Percentiles rank a stretch among this genome's conserved stretches.
Evolutionary conservation across 2,329 filamentous ascomycete genomes (phyloP).

Genomic region (Akanthomyces dipterigenus): DNA sequence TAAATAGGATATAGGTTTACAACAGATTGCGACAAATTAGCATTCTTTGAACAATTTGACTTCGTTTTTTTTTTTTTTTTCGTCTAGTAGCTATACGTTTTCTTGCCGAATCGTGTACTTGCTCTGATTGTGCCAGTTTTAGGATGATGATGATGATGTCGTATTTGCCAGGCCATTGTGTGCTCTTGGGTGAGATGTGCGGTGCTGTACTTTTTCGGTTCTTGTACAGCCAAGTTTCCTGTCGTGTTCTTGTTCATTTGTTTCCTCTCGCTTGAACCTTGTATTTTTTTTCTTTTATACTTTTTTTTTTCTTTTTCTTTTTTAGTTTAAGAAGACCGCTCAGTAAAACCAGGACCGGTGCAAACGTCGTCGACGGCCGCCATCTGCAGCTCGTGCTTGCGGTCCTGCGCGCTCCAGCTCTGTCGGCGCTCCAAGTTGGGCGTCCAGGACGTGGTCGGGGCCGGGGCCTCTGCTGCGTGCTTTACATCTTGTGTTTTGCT

Average conservation of each 20-base stretch:
- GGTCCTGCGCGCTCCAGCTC: slow-evolving; percentile 48
- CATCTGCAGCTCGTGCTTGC: slow-evolving; percentile 47
- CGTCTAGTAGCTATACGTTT: neutral
- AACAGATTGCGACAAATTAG: neutral
- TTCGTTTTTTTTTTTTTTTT: neutral
- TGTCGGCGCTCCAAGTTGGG: slow-evolving; percentile 39
- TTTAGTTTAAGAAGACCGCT: slow-evolving; percentile 20
- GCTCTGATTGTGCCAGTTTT: too few species aligned
- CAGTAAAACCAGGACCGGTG: slow-evolving; percentile 36
- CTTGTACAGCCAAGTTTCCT: neutral
- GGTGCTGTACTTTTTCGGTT: too few species aligned
- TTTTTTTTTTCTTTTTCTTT: neutral
- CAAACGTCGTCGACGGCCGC: slow-evolving; percentile 29
- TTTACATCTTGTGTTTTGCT: too few species aligned
- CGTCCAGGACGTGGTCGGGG: slow-evolving; percentile 31
- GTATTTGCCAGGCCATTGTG: too few species aligned
- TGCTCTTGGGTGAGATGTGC: too few species aligned
- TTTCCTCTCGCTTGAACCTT: neutral
- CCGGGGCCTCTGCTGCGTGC: too few species aligned
- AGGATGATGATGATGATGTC: too few species aligned
- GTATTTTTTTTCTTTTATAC: neutral
- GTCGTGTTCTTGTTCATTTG: neutral
- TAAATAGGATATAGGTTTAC: neutral
- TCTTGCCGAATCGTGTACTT: neutral
- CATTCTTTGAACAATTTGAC: neutral